Conservation (phyloP, 768 basidiomycete genomes). For the Butyriboletus loyo region DNA sequence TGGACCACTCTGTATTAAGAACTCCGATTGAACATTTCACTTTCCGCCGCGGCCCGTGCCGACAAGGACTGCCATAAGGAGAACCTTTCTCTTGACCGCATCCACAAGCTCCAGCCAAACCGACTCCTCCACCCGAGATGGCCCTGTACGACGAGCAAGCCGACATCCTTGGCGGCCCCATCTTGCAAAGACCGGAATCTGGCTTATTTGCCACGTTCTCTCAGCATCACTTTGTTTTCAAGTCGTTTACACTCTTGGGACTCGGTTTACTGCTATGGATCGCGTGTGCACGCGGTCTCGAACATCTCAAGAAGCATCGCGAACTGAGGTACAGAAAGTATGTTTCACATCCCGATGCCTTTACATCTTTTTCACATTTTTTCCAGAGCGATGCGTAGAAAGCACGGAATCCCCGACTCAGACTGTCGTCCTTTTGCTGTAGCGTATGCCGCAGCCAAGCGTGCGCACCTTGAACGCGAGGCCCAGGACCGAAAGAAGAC, state of each 20-base stretch:
- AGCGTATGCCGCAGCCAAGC: constrained; percentile 72
- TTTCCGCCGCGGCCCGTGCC: constrained; percentile 22
- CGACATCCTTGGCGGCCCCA: constrained; percentile 68
- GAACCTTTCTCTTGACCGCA: constrained; percentile 19
- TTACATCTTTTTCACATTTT: constrained; percentile 13
- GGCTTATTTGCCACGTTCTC: constrained; percentile 32
- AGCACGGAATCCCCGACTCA: constrained; percentile 80
- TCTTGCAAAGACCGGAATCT: constrained; percentile 36
- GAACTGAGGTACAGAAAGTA: constrained; percentile 68
- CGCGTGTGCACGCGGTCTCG: constrained; percentile 38
- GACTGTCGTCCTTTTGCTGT: constrained; percentile 84
- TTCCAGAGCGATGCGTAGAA: constrained; percentile 63
- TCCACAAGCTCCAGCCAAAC: constrained; percentile 20
- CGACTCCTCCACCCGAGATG: constrained; percentile 41
- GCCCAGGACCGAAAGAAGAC: constrained; percentile 39
- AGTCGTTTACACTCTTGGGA: constrained; percentile 35
- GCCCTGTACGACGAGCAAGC: constrained; percentile 52
- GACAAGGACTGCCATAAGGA: constrained; percentile 9
- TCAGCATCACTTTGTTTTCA: constrained; percentile 36
- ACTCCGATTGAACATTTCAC: constrained; percentile 25
- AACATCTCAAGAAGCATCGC: constrained; percentile 51
- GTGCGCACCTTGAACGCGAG: constrained; percentile 51
- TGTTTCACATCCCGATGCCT: constrained; percentile 21
- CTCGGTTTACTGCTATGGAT: constrained; percentile 36
- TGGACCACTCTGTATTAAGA: too few species aligned